Conservation (phyloP, 148 eudicot species). For the Rheum nobile region DNA sequence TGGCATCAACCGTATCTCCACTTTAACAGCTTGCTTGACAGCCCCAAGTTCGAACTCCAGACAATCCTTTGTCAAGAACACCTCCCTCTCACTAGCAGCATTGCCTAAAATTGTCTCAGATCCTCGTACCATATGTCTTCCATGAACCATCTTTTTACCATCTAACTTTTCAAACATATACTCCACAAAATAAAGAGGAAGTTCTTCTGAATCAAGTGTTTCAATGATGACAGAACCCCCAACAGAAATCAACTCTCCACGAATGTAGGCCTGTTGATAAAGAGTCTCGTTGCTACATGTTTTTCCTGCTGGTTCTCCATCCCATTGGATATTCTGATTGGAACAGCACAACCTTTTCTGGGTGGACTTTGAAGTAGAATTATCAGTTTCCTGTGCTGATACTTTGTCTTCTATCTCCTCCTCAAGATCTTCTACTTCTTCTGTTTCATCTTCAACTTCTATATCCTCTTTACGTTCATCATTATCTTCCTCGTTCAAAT, state of each 20-base stretch:
- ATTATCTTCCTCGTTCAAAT: constrained; percentile 28
- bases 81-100: constrained; percentile 74
- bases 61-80: constrained; percentile 77
- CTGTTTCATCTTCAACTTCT: constrained; percentile 55
- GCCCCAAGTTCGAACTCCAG: constrained; percentile 57
- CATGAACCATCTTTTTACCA: constrained; percentile 67
- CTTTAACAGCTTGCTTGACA: constrained; percentile 30
- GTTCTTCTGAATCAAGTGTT: constrained; percentile 30
- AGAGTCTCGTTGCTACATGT: constrained; percentile 27
- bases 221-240: constrained; percentile 63
- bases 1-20: constrained; percentile 41
- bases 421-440: constrained; percentile 34
- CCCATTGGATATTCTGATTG: constrained; percentile 49
- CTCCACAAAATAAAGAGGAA: constrained; percentile 65
- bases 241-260: constrained; percentile 41
- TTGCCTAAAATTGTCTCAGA: constrained; percentile 69
- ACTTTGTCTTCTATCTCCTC: constrained; percentile 32
- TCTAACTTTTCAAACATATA: constrained; percentile 70
- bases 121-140: constrained; percentile 64
- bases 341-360: constrained; percentile 27
- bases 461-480: constrained; percentile 37
- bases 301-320: constrained; percentile 42
- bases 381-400: constrained; percentile 23
- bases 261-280: constrained; percentile 48
- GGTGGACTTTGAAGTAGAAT: constrained; percentile 17